Evolutionary conservation across 495 filamentous ascomycete genomes (phyloP), one percentile per base, ranked within the genome.

Genomic region (Xylaria grammica): DNA sequence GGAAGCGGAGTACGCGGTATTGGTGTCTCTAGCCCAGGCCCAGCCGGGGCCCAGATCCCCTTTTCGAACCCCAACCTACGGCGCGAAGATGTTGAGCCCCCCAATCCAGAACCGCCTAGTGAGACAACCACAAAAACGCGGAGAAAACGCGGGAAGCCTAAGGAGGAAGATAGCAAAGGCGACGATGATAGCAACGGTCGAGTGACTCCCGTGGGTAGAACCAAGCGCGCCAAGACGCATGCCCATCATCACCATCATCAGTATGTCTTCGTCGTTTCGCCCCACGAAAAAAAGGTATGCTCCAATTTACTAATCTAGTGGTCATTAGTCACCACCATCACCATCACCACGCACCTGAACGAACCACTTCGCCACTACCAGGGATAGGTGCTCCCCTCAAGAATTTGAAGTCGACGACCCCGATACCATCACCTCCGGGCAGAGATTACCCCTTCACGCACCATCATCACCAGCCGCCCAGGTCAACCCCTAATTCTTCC

Each of bases 1-100:
- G 93, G 93, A 42, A 94, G 89, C 75, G 93, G 93, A 45, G 88
- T 94, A 6, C 88, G 91, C 30, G 86, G 84, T 48, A 82, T 86
- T 46, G 67, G 69, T 59, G 77, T 79, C 51, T 78, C 75, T 34
- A 82, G 81, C 67, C 80, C 81, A 0, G 82, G 84, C 13, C 81
- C 84, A 4, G 68, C 83, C 9, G 82, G 77, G 6, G 74, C 78
- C 13, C 79, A 81, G 55, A 68, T 78, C 22, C 79, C 80, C 15
- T 85, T 78, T 55, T 74, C 77, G 11, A 74, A 67, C 29, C 62
- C 75, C 2, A 70, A 74, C 2, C 60, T 78, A 65, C 59, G 73
- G 11, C 77, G 81, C 17, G 83, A 85, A 13, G 84, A 86, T 20
- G 58, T 75, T 22, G 78, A 78, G 24, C 73, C 73, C n/a, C 63